Percentiles rank a stretch among this genome's conserved stretches.
Evolutionary conservation across 2,329 filamentous ascomycete genomes (phyloP).

Genomic region (Escovopsis sp.): DNA sequence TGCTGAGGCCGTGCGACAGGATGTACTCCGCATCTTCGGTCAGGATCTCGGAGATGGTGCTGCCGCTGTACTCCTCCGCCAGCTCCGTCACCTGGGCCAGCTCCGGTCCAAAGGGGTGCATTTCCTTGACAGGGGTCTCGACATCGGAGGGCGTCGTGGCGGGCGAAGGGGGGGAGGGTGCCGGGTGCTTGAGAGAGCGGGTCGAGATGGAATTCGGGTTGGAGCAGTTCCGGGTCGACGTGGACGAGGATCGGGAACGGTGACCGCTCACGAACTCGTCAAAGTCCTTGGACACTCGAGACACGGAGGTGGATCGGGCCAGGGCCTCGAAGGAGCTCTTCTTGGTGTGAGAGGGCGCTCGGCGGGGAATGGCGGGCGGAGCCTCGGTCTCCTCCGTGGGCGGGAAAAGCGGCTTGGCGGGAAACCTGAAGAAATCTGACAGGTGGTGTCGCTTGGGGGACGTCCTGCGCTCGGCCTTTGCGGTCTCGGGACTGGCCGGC

Average conservation of each 20-base stretch:
- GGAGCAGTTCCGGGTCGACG: slow-evolving; percentile 36
- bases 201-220: slow-evolving; percentile 24
- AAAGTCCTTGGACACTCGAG: slow-evolving; percentile 41
- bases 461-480: slow-evolving; percentile 37
- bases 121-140: slow-evolving; percentile 22
- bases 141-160: slow-evolving; percentile 20
- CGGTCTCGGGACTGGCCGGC: slow-evolving; percentile 54
- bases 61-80: slow-evolving; percentile 69
- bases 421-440: slow-evolving; percentile 49
- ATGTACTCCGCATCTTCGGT: slow-evolving; percentile 57
- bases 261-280: slow-evolving; percentile 39
- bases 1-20: slow-evolving; percentile 51
- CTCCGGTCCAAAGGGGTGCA: slow-evolving; percentile 76
- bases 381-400: slow-evolving; percentile 20
- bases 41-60: slow-evolving; percentile 41
- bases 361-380: slow-evolving; percentile 49
- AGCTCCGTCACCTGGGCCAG: slow-evolving; percentile 85
- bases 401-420: slow-evolving; percentile 26
- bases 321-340: slow-evolving; percentile 62
- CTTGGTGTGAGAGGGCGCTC: slow-evolving; percentile 80
- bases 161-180: slow-evolving; percentile 15
- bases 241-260: slow-evolving; percentile 43
- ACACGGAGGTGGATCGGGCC: slow-evolving; percentile 49
- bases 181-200: slow-evolving; percentile 14
- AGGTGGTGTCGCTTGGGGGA: slow-evolving; percentile 51